Percentiles rank a stretch among this genome's conserved stretches.
phyloP scores from a whole-genome alignment of 805 yeast genomes.

The Metschnikowia kunwiensis region DNA sequence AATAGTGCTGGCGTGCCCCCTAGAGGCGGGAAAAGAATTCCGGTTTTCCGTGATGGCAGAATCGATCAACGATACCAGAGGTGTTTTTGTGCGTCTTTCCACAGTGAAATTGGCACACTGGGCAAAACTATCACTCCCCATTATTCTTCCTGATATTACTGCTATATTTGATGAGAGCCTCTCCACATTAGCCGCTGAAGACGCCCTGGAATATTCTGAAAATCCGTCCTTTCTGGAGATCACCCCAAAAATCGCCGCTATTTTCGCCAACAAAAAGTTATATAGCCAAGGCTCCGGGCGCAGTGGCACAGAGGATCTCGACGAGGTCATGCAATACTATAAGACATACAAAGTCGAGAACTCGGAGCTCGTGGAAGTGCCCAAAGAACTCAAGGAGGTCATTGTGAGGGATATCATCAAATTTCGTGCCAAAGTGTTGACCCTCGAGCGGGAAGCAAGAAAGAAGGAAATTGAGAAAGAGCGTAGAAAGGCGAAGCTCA shows the following conservation, averaged over 20 bases:
- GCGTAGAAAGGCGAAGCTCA: constrained; percentile 45
- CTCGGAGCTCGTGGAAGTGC: constrained; percentile 56
- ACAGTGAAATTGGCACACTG: constrained; percentile 15
- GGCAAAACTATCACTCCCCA: constrained; percentile 12
- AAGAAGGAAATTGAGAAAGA: constrained; percentile 48
- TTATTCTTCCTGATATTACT: constrained; percentile 2
- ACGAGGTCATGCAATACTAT: constrained; percentile 34
- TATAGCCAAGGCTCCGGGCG: constrained; percentile 18
- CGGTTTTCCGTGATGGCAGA: constrained; percentile 32
- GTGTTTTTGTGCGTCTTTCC: constrained; percentile 34
- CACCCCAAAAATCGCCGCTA: constrained; percentile 1
- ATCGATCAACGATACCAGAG: constrained; percentile 29
- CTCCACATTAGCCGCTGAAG: background rate
- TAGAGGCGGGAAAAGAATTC: constrained; percentile 15
- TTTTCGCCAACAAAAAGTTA: constrained; percentile 22
- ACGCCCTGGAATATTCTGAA: background rate
- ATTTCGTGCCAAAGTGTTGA: constrained; percentile 54
- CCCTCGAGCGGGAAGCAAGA: constrained; percentile 50
- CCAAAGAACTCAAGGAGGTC: constrained; percentile 49
- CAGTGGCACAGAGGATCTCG: constrained; percentile 36
- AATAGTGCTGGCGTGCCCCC: constrained; percentile 15
- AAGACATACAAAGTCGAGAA: constrained; percentile 51
- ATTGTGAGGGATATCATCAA: constrained; percentile 52
- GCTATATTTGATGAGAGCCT: constrained; percentile 13
- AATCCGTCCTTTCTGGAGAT: background rate